Evolutionary conservation across 2,329 filamentous ascomycete genomes (phyloP).

Genomic region (Emericellopsis atlantica): DNA sequence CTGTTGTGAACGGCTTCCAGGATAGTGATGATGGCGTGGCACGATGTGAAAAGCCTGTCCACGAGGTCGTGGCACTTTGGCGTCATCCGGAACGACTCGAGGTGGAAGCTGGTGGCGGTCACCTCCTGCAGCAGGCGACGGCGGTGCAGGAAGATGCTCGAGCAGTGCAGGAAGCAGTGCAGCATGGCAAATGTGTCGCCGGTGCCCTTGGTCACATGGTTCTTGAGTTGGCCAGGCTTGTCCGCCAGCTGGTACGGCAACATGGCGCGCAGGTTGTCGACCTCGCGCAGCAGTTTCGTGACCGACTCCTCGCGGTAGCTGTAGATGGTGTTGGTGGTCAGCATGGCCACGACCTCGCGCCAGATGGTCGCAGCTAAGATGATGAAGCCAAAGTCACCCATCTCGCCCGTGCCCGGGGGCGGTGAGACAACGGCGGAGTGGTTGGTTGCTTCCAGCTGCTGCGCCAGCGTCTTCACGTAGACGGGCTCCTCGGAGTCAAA

Average conservation of each 20-base stretch:
- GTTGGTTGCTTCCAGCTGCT: constrained; percentile 19
- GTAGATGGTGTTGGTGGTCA: constrained; percentile 37
- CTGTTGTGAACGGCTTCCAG: constrained; percentile 42
- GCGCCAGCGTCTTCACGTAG: constrained; percentile 40
- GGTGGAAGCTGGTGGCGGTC: constrained; percentile 34
- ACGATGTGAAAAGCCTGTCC: constrained; percentile 44
- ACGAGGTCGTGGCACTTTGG: constrained; percentile 38
- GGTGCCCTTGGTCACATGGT: constrained; percentile 53
- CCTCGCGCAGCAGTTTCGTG: constrained; percentile 35
- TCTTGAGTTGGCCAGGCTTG: constrained; percentile 46
- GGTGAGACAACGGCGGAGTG: constrained; percentile 22
- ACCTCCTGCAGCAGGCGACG: constrained; percentile 46
- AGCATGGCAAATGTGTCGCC: constrained; percentile 51
- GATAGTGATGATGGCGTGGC: constrained; percentile 44
- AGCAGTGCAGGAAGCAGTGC: constrained; percentile 47
- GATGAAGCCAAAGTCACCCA: constrained; percentile 50
- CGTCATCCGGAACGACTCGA: constrained; percentile 39
- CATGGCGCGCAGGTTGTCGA: constrained; percentile 39
- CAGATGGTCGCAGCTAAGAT: constrained; percentile 47
- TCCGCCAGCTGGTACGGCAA: constrained; percentile 48
- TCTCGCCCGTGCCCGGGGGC: constrained; percentile 24
- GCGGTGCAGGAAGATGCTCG: constrained; percentile 48
- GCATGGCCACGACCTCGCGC: constrained; percentile 49
- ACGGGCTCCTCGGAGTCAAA: constrained; percentile 50
- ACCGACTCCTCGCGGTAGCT: constrained; percentile 43